phyloP scores from a whole-genome alignment of 352 stramenopile genomes.

The Lagenidium sp. region DNA sequence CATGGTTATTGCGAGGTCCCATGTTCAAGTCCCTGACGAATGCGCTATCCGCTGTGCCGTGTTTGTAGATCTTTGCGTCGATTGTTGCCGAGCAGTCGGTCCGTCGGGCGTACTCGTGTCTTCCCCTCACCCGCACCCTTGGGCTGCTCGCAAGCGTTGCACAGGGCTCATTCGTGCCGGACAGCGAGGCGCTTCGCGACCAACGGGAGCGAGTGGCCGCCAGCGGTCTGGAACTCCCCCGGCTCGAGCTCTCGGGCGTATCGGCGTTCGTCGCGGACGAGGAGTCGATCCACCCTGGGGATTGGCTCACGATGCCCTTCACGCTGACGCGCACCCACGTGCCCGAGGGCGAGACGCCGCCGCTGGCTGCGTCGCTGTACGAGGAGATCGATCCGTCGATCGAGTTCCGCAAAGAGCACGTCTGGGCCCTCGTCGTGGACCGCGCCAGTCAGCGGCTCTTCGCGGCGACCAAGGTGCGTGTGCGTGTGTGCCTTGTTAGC shows the following conservation, averaged over 20 bases:
- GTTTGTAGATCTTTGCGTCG: constrained; percentile 36
- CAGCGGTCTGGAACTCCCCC: constrained; percentile 22
- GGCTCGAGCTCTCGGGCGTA: constrained; percentile 19
- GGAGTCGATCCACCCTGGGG: constrained; percentile 51
- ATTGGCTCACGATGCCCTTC: constrained; percentile 71
- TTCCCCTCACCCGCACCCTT: constrained; percentile 45
- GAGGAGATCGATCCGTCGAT: constrained; percentile 56
- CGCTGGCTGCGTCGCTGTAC: constrained; percentile 54
- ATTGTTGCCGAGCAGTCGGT: constrained; percentile 55
- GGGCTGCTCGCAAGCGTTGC: constrained; percentile 60
- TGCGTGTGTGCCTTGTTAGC: too few species aligned
- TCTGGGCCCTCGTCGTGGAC: constrained; percentile 67
- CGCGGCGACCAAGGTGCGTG: constrained; percentile 67
- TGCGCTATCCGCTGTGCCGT: background rate
- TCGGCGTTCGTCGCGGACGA: constrained; percentile 58
- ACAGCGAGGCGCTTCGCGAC: constrained; percentile 45
- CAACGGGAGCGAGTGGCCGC: constrained; percentile 34
- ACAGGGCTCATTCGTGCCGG: constrained; percentile 57
- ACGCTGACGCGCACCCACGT: constrained; percentile 44
- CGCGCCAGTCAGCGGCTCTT: constrained; percentile 47
- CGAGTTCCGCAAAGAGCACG: constrained; percentile 63
- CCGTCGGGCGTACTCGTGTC: constrained; percentile 48
- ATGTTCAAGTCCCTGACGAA: background rate
- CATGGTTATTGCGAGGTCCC: too few species aligned
- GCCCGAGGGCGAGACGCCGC: constrained; percentile 22